Percentiles rank a stretch among this genome's conserved stretches.
These are phyloP conservation scores for Calonectria fujianensis DNA, from an alignment of 2,329 filamentous ascomycete genomes.

Conservation along the genomic window DNA sequence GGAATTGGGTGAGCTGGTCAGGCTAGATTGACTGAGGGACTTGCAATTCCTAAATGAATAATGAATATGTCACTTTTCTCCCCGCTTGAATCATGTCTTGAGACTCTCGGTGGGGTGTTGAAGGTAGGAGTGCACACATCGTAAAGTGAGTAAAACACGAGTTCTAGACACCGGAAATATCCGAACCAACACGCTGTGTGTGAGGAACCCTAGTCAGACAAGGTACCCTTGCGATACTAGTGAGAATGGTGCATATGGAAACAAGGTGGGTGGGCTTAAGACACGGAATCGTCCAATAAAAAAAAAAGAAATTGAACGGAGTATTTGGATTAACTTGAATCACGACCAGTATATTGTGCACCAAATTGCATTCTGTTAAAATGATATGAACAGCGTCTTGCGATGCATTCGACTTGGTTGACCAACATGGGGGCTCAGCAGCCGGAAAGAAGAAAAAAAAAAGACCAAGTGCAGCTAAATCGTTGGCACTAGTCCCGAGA, in stretches of 20 bases:
- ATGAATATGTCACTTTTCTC: background rate
- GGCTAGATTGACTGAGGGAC: background rate
- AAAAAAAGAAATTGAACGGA: background rate
- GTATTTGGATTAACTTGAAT: background rate
- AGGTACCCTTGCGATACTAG: constrained; percentile 18
- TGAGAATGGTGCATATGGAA: background rate
- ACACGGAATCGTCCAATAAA: background rate
- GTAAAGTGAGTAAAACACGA: constrained; percentile 4
- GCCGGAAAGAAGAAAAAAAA: background rate
- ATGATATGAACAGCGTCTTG: background rate
- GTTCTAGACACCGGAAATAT: constrained; percentile 17
- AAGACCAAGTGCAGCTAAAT: background rate
- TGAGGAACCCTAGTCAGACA: constrained; percentile 4
- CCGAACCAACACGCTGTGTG: background rate
- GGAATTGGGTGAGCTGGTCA: background rate
- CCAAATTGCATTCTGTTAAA: background rate
- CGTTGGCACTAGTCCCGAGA: constrained; percentile 15
- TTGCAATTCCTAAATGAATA: background rate
- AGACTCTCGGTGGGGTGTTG: no score
- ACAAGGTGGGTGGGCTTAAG: background rate
- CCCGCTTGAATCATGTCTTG: background rate
- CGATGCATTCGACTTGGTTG: background rate
- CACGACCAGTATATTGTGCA: background rate
- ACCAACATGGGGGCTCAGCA: background rate
- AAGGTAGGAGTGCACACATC: background rate